Percentiles rank a stretch among this genome's conserved stretches.
These are phyloP conservation scores for Parathielavia hyrcaniae DNA, from an alignment of 495 filamentous ascomycete species.

Conservation along the genomic window DNA sequence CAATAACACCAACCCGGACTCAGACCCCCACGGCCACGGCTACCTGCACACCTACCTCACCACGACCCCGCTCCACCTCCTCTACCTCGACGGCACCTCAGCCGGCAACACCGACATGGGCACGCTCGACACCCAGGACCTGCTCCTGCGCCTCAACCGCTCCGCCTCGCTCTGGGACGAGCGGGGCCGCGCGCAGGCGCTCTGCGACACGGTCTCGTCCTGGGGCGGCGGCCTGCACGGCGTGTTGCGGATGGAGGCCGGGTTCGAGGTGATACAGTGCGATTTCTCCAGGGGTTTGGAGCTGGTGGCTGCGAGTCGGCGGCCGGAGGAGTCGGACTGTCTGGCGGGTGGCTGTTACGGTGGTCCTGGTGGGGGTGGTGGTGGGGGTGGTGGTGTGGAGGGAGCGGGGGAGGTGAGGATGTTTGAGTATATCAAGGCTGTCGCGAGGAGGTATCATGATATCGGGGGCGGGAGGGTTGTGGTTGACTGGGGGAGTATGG, in stretches of 20 bases:
- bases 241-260: constrained; percentile 60
- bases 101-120: constrained; percentile 54
- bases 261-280: constrained; percentile 66
- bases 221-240: constrained; percentile 59
- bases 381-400: not conserved
- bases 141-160: constrained; percentile 37
- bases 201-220: constrained; percentile 46
- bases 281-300: constrained; percentile 41
- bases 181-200: constrained; percentile 37
- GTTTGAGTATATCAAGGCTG: constrained; percentile 38
- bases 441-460: constrained; percentile 52
- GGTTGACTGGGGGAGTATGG: constrained; percentile 58
- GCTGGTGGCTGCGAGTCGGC: constrained; percentile 17
- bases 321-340: constrained; percentile 15
- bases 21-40: constrained; percentile 32
- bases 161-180: constrained; percentile 29
- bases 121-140: constrained; percentile 56
- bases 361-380: not conserved
- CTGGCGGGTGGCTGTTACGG: not conserved
- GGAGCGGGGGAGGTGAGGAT: not conserved
- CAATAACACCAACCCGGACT: not conserved
- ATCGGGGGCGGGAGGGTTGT: constrained; percentile 49
- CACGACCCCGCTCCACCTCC: constrained; percentile 43
- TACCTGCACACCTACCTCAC: constrained; percentile 52
- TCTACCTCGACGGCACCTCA: constrained; percentile 59